These are phyloP conservation scores for Vaccinium macrocarpon DNA, from an alignment of 148 eudicot species.

Conservation along the genomic window DNA sequence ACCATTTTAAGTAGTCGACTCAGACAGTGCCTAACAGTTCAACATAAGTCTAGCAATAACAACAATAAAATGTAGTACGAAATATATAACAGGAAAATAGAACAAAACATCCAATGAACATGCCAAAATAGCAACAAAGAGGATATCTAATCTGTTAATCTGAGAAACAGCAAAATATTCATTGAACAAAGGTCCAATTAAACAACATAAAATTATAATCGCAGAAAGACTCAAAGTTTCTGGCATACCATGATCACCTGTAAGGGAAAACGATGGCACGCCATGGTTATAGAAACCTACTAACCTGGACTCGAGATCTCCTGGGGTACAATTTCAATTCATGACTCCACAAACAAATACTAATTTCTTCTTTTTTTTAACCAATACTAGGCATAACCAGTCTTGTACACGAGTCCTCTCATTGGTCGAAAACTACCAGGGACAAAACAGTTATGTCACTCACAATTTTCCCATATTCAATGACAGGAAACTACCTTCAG, in stretches of 20 bases:
- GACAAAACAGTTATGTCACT: neutral
- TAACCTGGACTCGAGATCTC: neutral
- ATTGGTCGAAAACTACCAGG: neutral
- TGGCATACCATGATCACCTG: neutral
- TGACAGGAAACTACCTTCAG: neutral
- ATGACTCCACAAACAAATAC: neutral
- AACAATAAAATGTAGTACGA: neutral
- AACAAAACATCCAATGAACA: neutral
- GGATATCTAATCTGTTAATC: too few relatives aligned
- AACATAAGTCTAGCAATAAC: too few relatives aligned
- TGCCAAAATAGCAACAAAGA: neutral
- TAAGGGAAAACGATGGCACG: neutral
- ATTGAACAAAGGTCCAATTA: too few relatives aligned
- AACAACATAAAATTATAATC: neutral
- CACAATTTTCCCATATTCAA: neutral
- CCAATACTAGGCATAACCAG: neutral
- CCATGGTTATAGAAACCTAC: neutral
- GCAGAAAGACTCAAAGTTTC: neutral
- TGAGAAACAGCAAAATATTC: too few relatives aligned
- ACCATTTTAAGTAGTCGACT: neutral
- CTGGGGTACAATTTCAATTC: neutral
- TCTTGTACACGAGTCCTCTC: neutral
- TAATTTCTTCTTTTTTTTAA: neutral
- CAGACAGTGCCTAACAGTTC: neutral
- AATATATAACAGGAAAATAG: neutral